A percentile compares a stretch with the other conserved stretches of the same genome.
These are phyloP conservation scores for Wallacemonas collosoma DNA, from an alignment of 208 protist species.

Conservation along the genomic window DNA sequence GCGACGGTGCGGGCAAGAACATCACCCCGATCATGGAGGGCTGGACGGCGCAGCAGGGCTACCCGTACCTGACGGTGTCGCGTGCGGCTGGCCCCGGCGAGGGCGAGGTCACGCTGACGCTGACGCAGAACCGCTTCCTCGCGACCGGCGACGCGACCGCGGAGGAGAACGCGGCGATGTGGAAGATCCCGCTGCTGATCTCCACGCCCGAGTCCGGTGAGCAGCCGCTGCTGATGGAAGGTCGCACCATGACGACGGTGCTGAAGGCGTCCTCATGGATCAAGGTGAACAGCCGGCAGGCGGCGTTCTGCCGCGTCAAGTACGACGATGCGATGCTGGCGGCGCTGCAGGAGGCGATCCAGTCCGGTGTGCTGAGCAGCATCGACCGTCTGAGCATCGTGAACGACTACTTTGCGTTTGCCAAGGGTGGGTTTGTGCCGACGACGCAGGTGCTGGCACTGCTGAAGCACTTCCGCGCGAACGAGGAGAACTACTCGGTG, in stretches of 20 bases:
- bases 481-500: slow-evolving; percentile 40
- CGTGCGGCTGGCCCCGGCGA: not conserved
- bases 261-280: slow-evolving; percentile 35
- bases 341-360: slow-evolving; percentile 40
- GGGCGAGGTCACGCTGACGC: slow-evolving; percentile 20
- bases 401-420: slow-evolving; percentile 75
- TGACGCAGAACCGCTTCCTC: slow-evolving; percentile 52
- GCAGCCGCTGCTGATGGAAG: slow-evolving; percentile 19
- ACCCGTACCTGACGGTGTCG: slow-evolving; percentile 59
- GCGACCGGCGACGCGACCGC: slow-evolving; percentile 31
- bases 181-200: slow-evolving; percentile 59
- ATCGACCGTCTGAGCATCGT: slow-evolving; percentile 77
- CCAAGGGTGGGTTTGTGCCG: slow-evolving; percentile 58
- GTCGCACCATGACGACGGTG: slow-evolving; percentile 21
- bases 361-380: slow-evolving; percentile 36
- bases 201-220: slow-evolving; percentile 18
- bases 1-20: slow-evolving; percentile 51
- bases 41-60: slow-evolving; percentile 78
- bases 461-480: slow-evolving; percentile 27
- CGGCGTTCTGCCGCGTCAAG: slow-evolving; percentile 75
- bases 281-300: slow-evolving; percentile 72
- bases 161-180: slow-evolving; percentile 54
- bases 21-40: slow-evolving; percentile 59
- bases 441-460: slow-evolving; percentile 43
- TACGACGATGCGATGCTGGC: slow-evolving; percentile 56